Base-by-base conservation (phyloP, 805 yeast genomes). In the Barnettozyma populi region DNA sequence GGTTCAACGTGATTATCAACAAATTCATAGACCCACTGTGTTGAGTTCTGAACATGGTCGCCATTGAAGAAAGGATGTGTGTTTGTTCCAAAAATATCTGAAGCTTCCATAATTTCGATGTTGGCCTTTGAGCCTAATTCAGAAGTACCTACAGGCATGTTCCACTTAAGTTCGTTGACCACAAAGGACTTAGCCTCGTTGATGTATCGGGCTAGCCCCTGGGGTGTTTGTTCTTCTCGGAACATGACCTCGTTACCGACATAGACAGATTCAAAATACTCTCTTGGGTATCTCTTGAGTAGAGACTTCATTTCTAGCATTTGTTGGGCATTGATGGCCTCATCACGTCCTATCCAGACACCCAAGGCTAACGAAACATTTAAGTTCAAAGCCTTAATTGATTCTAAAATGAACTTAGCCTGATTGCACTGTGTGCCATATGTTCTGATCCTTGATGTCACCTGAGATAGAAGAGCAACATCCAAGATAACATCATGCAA, bases 31-130 rank as follows among this genome's bases (percentile, higher is more conserved):
- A 77, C 70, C 88, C 89, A 82, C 10, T 66, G 57, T 0, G 77
- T 64, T 0, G 86, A 80, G 2, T 61, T 56, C 9, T 65, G 52
- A 1, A 75, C 83, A 2, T 52, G 46, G 0, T 71, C 73, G 0
- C 90, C 90, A 1, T 80, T 76, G 60, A 82, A 80, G 51, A 83
- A 84, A 3, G 90, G 89, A 63, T 82, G 86, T 5, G 80, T 67
- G 56, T 81, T 82, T 8, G 81, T 78, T 0, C 87, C 89, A 29
- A 79, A 60, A 10, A 82, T 62, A 55, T 84, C 88, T 53, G 79
- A 73, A 2, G 59, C 65, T 32, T 61, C 55, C 27, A 78, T 56
- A 25, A 80, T 54, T 4, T 65, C 66, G 3, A 59, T 50, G 25
- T 68, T 69, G 36, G 79, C 64, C 35, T 66, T 63, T 1, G 79